Evolutionary conservation across 169 alveolate genomes (phyloP).

Genomic region (Sarcocystis neurona): DNA sequence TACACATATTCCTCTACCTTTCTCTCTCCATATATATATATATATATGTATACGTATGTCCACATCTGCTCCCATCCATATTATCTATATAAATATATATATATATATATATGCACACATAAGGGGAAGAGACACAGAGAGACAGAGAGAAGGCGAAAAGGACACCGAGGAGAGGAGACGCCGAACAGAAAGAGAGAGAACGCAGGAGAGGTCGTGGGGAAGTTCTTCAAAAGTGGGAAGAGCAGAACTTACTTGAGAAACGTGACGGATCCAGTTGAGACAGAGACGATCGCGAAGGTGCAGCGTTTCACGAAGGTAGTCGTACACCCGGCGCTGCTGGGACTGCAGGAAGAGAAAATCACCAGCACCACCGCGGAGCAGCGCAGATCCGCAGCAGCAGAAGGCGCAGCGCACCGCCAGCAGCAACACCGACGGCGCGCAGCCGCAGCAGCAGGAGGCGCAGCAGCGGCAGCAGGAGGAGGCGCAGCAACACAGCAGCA

Average conservation of each 20-base stretch:
- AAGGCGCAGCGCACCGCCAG: no score
- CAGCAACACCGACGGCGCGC: not conserved
- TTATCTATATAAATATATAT: no score
- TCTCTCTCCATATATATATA: no score
- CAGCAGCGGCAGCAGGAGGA: constrained; percentile 1
- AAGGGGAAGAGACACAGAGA: no score
- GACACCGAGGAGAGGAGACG: not conserved
- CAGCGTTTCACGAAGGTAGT: constrained; percentile 17
- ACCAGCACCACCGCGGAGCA: not conserved
- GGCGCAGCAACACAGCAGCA: not conserved
- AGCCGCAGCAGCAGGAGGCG: not conserved
- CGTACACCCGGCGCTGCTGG: constrained; percentile 29
- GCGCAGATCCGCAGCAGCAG: not conserved
- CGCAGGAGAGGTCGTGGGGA: not conserved
- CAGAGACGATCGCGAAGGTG: constrained; percentile 24
- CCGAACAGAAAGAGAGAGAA: not conserved
- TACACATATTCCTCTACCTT: no score
- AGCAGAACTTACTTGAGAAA: not conserved
- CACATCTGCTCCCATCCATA: no score
- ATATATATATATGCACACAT: no score
- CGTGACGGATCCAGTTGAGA: constrained; percentile 25
- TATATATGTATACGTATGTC: no score
- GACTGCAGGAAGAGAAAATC: not conserved
- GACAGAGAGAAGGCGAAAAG: not conserved
- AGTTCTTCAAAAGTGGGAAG: not conserved